Base-by-base conservation (phyloP, 208 protist genomes). In the Hexamita inflata region DNA sequence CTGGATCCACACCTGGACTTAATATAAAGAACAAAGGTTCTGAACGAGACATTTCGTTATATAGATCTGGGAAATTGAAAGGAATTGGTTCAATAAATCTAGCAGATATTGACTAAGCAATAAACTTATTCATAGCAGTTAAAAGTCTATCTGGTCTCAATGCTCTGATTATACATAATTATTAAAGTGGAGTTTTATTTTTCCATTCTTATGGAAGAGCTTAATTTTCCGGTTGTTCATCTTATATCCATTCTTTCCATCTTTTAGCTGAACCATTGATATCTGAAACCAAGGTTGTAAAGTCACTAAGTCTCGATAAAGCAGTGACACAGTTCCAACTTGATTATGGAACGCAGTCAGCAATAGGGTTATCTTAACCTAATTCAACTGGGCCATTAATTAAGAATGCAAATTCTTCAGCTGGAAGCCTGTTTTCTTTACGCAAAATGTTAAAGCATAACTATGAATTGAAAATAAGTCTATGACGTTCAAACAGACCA, bases 1-100 rank as follows among this genome's bases (percentile, higher is more conserved):
- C 87, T 15, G 95, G 94, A 81, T 98, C 94, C 34, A 95, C 92
- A 84, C 95, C 95, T 62, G 95, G 90, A 4, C 94, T 97, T 57
- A 98, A 87, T 70, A 98, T 96, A 84, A 98, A 98, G 90, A 98
- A 97, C 35, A 97, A 84, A 45, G 94, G 92, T 41, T 92, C 96
- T 32, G 85, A 88, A 1, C 89, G 86, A 64, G 84, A 90, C 24
- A 90, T 90, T 80, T 97, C 94, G 59, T 88, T 80, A 83, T 91
- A 96, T 45, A 92, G 94, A 19, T 89, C 79, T 34, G 86, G 86
- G 40, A 97, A 91, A 64, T 92, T 86, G 34, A 95, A 90, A 49
- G 89, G 87, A 2, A 75, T 59, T 26, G 66, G 15, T 0, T 91
- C 90, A 13, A 94, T 90, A 76, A 94, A 98, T 83, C 91, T 92